These are phyloP conservation scores for Fomitopsis betulina DNA, from an alignment of 1,284 basidiomycete species.

Conservation along the genomic window DNA sequence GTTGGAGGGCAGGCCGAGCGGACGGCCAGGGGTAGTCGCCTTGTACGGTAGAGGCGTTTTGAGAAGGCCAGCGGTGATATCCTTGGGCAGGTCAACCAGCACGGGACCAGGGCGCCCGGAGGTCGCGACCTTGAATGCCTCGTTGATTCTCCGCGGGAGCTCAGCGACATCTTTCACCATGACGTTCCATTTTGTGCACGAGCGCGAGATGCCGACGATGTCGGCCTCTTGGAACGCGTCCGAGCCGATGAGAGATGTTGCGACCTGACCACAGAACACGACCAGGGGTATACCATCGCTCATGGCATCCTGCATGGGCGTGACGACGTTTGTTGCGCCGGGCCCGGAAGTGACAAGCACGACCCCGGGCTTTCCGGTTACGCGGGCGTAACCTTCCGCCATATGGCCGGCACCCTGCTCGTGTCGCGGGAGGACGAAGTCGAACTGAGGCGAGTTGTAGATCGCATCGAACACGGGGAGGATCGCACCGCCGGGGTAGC, in stretches of 20 bases:
- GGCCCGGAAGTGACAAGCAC: conserved; percentile 98
- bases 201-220: conserved; percentile 91
- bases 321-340: conserved; percentile 96
- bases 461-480: conserved; percentile 99
- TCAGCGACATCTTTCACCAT: conserved; percentile 99
- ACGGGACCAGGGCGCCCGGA: conserved; percentile 96
- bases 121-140: conserved; percentile 99
- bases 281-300: conserved; percentile 94
- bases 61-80: conserved; percentile 92
- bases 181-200: conserved; percentile 99
- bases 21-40: conserved; percentile 81
- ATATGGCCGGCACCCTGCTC: conserved; percentile 99
- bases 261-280: conserved; percentile 97
- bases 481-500: conserved; percentile 97
- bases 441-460: conserved; percentile 93
- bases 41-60: conserved; percentile 84
- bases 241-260: conserved; percentile 95
- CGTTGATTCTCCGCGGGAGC: conserved; percentile 93
- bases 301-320: conserved; percentile 97
- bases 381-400: conserved; percentile 97
- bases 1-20: conserved; percentile 76
- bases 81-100: conserved; percentile 96
- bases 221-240: conserved; percentile 99
- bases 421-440: conserved; percentile 94
- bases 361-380: conserved; percentile 97